Base-by-base conservation (phyloP, 225 moss, liverwort and hornwort species). In the Sphagnum tenellum region DNA sequence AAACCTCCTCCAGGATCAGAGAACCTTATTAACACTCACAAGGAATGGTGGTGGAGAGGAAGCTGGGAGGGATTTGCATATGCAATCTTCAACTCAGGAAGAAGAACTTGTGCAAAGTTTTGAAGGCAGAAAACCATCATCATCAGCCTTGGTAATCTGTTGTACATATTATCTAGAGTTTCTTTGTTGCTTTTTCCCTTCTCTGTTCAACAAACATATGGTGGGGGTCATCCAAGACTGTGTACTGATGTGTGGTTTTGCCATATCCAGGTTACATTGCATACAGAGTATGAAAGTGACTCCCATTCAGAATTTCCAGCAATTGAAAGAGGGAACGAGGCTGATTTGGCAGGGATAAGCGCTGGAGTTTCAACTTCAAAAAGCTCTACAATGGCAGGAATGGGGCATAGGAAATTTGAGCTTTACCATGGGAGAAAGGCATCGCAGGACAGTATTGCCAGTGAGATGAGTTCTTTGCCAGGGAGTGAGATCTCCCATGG, bases 401-500 rank as follows among this genome's bases (percentile, higher is more conserved):
- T 70, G 60, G 74, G 70, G 13, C 49, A 65, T 50, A 74, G 68
- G 51, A 82, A 77, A 48, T 14, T 77, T 45, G 78, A 69, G 55
- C 64, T 75, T 69, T 75, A 73, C 11, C 86, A 83, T 48, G 77
- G 74, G 65, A 77, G 78, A 57, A 75, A 63, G 69, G 57, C 65
- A 65, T 86, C 86, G 55, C 73, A 82, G 75, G 82, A 82, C 55
- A 86, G 86, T 74, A 48, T 76, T 70, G 65, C 76, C 11, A 86
- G 83, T 67, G 86, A 86, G 67, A 71, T 80, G 68, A 86, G 86
- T 71, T 86, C 86, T 29, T 73, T 73, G 13, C 78, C 69, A 59
- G 86, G 79, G 73, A 83, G 86, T 78, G 86, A 83, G 71, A 63
- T 75, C 46, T 77, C 67, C 29, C 78, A 78, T 75, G 84, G 70